Percentiles rank a stretch among this genome's conserved stretches.
phyloP scores from a whole-genome alignment of 2,329 filamentous ascomycete genomes.

The Escovopsis weberi region DNA sequence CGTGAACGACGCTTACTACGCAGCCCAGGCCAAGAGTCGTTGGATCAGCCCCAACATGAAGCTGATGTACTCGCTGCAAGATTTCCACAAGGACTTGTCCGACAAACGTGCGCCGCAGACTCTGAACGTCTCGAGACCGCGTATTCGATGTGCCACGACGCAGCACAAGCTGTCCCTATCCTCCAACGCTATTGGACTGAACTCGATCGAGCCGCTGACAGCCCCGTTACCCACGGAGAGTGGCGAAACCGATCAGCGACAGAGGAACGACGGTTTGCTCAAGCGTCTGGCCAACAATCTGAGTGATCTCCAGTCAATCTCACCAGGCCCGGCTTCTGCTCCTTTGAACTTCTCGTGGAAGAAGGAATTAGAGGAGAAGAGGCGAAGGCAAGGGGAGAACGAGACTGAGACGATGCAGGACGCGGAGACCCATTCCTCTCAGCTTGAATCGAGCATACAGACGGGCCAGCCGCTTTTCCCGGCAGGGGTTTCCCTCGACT shows the following conservation, averaged over 20 bases:
- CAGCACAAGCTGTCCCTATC: conserved; percentile 48
- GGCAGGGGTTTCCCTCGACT: conserved; percentile 7
- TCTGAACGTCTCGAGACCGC: conserved; percentile 31
- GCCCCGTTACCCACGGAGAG: conserved; percentile 45
- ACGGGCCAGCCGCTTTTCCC: conserved; percentile 3
- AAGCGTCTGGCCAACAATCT: background rate
- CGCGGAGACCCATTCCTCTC: conserved; percentile 1
- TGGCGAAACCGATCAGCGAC: conserved; percentile 23
- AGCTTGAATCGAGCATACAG: background rate
- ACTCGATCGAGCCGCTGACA: conserved; percentile 42
- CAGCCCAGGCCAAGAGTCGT: conserved; percentile 64
- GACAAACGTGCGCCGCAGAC: conserved; percentile 31
- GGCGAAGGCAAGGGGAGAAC: conserved; percentile 2
- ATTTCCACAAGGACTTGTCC: conserved; percentile 54
- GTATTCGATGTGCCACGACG: conserved; percentile 38
- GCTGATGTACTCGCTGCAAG: conserved; percentile 76
- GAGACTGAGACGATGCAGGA: conserved; percentile 2
- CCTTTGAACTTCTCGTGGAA: conserved; percentile 49
- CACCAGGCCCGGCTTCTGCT: conserved; percentile 51
- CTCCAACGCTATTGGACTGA: conserved; percentile 39
- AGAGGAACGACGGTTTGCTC: conserved; percentile 15
- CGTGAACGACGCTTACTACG: conserved; percentile 72
- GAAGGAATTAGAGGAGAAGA: conserved; percentile 23
- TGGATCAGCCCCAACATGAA: conserved; percentile 93
- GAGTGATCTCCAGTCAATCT: conserved; percentile 30